These are phyloP conservation scores for Trametes villosa DNA, from an alignment of 768 basidiomycete species.

Conservation along the genomic window DNA sequence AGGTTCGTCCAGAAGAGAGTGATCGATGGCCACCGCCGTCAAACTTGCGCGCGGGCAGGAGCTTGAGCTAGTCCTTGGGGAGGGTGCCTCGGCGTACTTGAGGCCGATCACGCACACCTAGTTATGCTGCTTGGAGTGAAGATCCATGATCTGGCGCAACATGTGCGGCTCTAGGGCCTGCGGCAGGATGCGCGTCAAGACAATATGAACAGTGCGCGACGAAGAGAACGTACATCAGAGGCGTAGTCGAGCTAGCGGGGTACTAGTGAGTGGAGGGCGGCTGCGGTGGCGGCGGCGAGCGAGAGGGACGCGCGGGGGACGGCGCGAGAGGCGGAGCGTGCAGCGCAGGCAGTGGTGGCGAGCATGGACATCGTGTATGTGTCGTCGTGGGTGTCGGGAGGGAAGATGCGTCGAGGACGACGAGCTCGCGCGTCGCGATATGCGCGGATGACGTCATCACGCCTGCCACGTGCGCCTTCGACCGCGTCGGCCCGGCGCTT, in stretches of 20 bases:
- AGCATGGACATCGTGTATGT: conserved; percentile 24
- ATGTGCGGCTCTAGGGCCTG: conserved; percentile 91
- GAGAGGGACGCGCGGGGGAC: conserved; percentile 48
- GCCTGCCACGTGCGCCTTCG: background rate
- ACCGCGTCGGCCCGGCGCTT: background rate
- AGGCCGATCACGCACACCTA: conserved; percentile 93
- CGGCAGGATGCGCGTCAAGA: background rate
- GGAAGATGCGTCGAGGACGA: background rate
- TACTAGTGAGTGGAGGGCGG: conserved; percentile 61
- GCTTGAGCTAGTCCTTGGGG: conserved; percentile 81
- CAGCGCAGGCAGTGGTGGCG: conserved; percentile 24
- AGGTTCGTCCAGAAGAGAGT: conserved; percentile 98
- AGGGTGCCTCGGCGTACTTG: conserved; percentile 84
- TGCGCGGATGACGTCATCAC: conserved; percentile 7
- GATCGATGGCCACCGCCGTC: conserved; percentile 97
- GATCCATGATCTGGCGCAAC: conserved; percentile 87
- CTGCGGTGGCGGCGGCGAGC: conserved; percentile 39
- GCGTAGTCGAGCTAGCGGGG: conserved; percentile 80
- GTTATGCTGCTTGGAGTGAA: conserved; percentile 95
- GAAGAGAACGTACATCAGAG: conserved; percentile 61
- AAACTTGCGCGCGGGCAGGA: conserved; percentile 92
- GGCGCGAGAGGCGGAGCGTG: conserved; percentile 38
- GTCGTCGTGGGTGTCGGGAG: conserved; percentile 3
- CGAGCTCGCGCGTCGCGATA: background rate
- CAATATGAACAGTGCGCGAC: conserved; percentile 7